Conservation (phyloP, 2,329 filamentous ascomycete genomes). For the Xylaria digitata region DNA sequence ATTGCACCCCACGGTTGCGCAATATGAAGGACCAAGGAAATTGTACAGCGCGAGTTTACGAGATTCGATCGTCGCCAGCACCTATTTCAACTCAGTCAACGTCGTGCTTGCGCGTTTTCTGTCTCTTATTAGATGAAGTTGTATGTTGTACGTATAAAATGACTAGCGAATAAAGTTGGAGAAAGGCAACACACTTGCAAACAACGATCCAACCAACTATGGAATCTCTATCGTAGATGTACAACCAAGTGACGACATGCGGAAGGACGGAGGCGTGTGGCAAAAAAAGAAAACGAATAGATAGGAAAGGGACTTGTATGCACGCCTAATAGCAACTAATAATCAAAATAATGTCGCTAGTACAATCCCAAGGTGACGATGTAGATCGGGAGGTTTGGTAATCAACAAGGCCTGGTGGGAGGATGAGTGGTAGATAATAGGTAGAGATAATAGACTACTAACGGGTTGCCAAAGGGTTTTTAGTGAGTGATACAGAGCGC, state of each 20-base stretch:
- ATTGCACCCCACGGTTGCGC: slow-evolving; percentile 19
- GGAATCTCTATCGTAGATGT: slow-evolving; percentile 12
- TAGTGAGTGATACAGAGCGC: slow-evolving; percentile 19
- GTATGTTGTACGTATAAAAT: slow-evolving; percentile 3
- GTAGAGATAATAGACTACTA: slow-evolving; percentile 29
- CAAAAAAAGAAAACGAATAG: background rate
- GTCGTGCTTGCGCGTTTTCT: slow-evolving; percentile 5
- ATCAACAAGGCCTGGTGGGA: slow-evolving; percentile 26
- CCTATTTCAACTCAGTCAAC: slow-evolving; percentile 23
- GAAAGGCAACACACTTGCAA: slow-evolving; percentile 17
- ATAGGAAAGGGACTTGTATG: slow-evolving; percentile 13
- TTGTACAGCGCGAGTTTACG: slow-evolving; percentile 10
- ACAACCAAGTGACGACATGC: slow-evolving; percentile 25
- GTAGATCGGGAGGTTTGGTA: slow-evolving; percentile 31
- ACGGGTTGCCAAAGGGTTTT: slow-evolving; percentile 22
- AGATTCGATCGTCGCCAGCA: slow-evolving; percentile 15
- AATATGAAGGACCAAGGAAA: slow-evolving; percentile 15
- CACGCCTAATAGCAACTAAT: slow-evolving; percentile 19
- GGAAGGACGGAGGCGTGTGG: slow-evolving; percentile 1
- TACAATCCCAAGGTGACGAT: slow-evolving; percentile 43
- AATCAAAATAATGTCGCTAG: slow-evolving; percentile 11
- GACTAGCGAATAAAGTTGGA: background rate
- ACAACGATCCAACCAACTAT: slow-evolving; percentile 7
- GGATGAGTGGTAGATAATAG: slow-evolving; percentile 15
- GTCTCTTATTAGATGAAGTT: background rate